Percentiles rank a stretch among this genome's conserved stretches.
These are phyloP conservation scores for Ichthyophthirius multifiliis DNA, from an alignment of 169 alveolate species.

Conservation along the genomic window DNA sequence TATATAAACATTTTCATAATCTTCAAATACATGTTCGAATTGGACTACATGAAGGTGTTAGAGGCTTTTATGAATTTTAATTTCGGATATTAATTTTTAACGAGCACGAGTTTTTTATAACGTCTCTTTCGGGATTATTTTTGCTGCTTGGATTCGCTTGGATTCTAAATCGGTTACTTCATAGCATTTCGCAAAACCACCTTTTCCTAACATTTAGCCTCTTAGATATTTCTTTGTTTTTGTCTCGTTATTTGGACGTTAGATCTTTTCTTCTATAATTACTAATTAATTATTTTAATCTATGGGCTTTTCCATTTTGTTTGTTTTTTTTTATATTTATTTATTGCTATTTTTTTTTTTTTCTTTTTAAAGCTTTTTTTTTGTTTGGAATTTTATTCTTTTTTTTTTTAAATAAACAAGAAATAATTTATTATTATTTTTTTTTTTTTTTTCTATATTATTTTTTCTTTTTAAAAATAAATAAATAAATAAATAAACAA, in stretches of 20 bases:
- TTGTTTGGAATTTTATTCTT: no score
- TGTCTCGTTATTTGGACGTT: conserved; percentile 54
- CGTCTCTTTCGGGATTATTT: conserved; percentile 57
- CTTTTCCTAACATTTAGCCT: conserved; percentile 82
- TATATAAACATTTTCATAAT: conserved; percentile 81
- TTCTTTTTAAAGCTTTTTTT: no score
- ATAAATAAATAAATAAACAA: no score
- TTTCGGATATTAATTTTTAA: conserved; percentile 83
- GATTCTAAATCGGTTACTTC: conserved; percentile 62
- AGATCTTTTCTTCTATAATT: conserved; percentile 54
- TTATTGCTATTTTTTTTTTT: no score
- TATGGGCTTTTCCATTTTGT: background rate
- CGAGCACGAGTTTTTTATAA: conserved; percentile 72
- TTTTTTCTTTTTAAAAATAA: no score
- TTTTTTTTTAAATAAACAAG: no score
- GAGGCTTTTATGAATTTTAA: conserved; percentile 77
- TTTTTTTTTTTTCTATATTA: no score
- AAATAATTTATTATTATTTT: no score
- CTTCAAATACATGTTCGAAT: conserved; percentile 85
- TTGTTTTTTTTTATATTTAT: background rate
- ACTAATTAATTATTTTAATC: conserved; percentile 14
- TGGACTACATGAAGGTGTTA: conserved; percentile 76
- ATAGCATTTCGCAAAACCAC: conserved; percentile 85
- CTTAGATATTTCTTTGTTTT: conserved; percentile 49
- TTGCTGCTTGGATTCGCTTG: conserved; percentile 68